phyloP scores from a whole-genome alignment of 2,329 filamentous ascomycete species.

The Talaromyces piceae region DNA sequence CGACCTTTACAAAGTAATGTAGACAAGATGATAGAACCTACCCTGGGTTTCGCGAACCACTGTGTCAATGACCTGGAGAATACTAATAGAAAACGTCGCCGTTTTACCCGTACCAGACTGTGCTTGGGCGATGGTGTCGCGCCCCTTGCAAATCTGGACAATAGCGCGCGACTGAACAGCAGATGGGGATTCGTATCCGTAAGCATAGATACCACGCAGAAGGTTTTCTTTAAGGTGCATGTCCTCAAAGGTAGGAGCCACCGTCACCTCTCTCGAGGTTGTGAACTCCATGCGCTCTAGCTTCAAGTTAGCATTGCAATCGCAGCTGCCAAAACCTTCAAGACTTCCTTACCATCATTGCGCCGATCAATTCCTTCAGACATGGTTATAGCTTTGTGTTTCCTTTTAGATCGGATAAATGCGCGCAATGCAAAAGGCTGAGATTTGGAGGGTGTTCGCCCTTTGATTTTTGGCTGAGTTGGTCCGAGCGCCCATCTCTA shows the following conservation, averaged over 20 bases:
- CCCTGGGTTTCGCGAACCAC: slow-evolving; percentile 82
- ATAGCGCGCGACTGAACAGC: slow-evolving; percentile 97
- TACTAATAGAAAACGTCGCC: slow-evolving; percentile 91
- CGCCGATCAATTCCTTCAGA: slow-evolving; percentile 89
- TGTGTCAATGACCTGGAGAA: slow-evolving; percentile 92
- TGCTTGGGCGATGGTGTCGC: slow-evolving; percentile 96
- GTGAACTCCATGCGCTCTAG: slow-evolving; percentile 92
- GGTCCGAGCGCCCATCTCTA: slow-evolving; percentile 15
- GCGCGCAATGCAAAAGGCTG: not conserved
- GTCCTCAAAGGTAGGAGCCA: slow-evolving; percentile 82
- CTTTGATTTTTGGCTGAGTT: slow-evolving; percentile 18
- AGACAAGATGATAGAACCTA: slow-evolving; percentile 21
- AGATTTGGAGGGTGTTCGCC: slow-evolving; percentile 8
- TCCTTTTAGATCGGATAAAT: not conserved
- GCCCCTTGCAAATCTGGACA: slow-evolving; percentile 97
- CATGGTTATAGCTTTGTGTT: slow-evolving; percentile 52
- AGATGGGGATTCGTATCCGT: slow-evolving; percentile 96
- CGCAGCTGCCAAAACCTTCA: not conserved
- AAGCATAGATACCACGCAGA: slow-evolving; percentile 93
- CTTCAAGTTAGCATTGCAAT: slow-evolving; percentile 16
- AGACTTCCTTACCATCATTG: slow-evolving; percentile 53
- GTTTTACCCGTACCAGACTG: slow-evolving; percentile 97
- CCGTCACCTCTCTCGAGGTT: slow-evolving; percentile 95
- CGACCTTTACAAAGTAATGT: not conserved
- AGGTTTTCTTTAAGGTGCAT: slow-evolving; percentile 98